Percentiles rank a stretch among this genome's conserved stretches.
Evolutionary conservation across 176 grass and related monocot species (phyloP).

Genomic region (Triticum aestivum): IWGSC_CS_RefSeq_v2.1 NC_057805.1:337181097-337181596

Average conservation of each 20-base stretch:
- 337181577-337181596: slow-evolving; percentile 22
- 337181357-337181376: slow-evolving; percentile 89
- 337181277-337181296: slow-evolving; percentile 98
- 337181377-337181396: slow-evolving; percentile 98
- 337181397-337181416: slow-evolving; percentile 13
- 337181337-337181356: slow-evolving; percentile 74
- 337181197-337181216: slow-evolving; percentile 98
- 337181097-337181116: slow-evolving; percentile 66
- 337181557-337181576: background rate
- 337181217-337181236: slow-evolving; percentile 94
- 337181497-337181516: background rate
- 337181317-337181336: slow-evolving; percentile 74
- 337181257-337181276: slow-evolving; percentile 88
- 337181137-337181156: slow-evolving; percentile 74
- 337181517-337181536: background rate
- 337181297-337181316: slow-evolving; percentile 90
- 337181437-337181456: slow-evolving; percentile 13
- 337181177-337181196: slow-evolving; percentile 92
- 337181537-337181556: background rate
- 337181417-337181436: slow-evolving; percentile 11
- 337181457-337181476: slow-evolving; percentile 16
- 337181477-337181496: slow-evolving; percentile 2
- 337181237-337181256: slow-evolving; percentile 99
- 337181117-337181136: slow-evolving; percentile 70
- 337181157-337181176: slow-evolving; percentile 83